Evolutionary conservation across 306 rosid genomes (phyloP).

Genomic region (Macrotyloma uniflorum): DNA sequence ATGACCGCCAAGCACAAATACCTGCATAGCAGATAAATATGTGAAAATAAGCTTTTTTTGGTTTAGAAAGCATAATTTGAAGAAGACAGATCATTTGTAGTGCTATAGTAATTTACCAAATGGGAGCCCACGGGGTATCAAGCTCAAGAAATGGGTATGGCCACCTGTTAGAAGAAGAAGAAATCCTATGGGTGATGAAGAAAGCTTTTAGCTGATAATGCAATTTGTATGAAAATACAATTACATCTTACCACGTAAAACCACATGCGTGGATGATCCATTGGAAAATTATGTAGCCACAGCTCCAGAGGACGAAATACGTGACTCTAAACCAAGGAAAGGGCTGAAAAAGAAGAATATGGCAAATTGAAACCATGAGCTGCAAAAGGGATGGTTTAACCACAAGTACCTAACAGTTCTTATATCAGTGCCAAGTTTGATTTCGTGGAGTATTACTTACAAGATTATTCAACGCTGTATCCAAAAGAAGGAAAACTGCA

Average conservation of each 20-base stretch:
- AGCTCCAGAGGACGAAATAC: constrained; percentile 77
- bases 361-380: constrained; percentile 25
- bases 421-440: neutral
- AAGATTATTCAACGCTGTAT: constrained; percentile 72
- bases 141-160: constrained; percentile 93
- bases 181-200: neutral
- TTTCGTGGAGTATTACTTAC: constrained; percentile 50
- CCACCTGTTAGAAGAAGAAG: constrained; percentile 45
- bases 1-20: constrained; percentile 62
- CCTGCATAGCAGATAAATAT: constrained; percentile 49
- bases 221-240: neutral
- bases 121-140: constrained; percentile 70
- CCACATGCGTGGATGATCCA: constrained; percentile 65
- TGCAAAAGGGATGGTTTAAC: neutral
- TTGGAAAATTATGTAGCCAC: constrained; percentile 65
- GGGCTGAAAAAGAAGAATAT: constrained; percentile 55
- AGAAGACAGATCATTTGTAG: constrained; percentile 5
- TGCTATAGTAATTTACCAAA: constrained; percentile 58
- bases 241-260: constrained; percentile 37
- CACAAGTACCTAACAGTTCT: neutral
- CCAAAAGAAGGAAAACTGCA: constrained; percentile 65
- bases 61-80: neutral
- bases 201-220: constrained; percentile 7
- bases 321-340: constrained; percentile 80
- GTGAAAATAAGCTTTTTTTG: neutral